phyloP scores from a whole-genome alignment of 768 basidiomycete species.

The Suillus occidentalis region DNA sequence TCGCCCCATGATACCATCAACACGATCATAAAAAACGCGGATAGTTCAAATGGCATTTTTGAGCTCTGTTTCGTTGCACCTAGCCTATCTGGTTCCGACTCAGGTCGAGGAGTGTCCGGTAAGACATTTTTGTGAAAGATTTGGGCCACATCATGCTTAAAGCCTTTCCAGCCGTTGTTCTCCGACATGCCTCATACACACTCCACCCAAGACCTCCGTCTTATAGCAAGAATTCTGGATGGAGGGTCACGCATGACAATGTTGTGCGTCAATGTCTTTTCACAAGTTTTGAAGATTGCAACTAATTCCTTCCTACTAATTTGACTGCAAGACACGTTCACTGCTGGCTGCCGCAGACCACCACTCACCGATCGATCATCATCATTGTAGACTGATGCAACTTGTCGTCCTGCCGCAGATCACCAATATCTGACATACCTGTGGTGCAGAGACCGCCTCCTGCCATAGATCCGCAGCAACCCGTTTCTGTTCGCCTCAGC shows the following conservation, averaged over 20 bases:
- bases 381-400: too few relatives aligned
- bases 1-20: slow-evolving; percentile 80
- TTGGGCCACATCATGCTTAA: background rate
- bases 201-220: slow-evolving; percentile 44
- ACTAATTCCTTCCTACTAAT: background rate
- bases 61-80: slow-evolving; percentile 67
- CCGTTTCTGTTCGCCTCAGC: too few relatives aligned
- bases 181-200: slow-evolving; percentile 41
- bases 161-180: slow-evolving; percentile 39
- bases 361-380: too few relatives aligned
- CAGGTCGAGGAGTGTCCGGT: slow-evolving; percentile 34
- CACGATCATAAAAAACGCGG: slow-evolving; percentile 44
- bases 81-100: slow-evolving; percentile 35
- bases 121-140: slow-evolving; percentile 25
- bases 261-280: slow-evolving; percentile 36
- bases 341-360: too few relatives aligned
- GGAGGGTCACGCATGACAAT: slow-evolving; percentile 40
- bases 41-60: slow-evolving; percentile 58
- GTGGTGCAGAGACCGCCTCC: too few relatives aligned
- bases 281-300: background rate
- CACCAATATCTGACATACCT: too few relatives aligned
- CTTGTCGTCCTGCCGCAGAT: too few relatives aligned
- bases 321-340: slow-evolving; percentile 1
- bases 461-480: too few relatives aligned
- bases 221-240: slow-evolving; percentile 57